These are phyloP conservation scores for Kwoniella shivajii DNA, from an alignment of 1,284 basidiomycete genomes.

Conservation along the genomic window DNA sequence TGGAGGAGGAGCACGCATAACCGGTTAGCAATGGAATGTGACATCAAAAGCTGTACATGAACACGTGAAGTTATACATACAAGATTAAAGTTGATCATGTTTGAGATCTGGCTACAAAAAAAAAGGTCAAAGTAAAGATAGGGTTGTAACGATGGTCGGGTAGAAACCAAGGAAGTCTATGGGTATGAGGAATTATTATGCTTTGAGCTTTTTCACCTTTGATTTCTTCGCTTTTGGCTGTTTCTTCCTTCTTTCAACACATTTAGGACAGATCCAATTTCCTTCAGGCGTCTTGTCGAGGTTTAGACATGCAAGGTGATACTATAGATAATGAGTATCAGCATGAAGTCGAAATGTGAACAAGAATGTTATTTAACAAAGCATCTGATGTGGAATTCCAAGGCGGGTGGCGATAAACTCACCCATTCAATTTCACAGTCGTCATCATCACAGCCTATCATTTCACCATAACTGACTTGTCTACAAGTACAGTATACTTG, in stretches of 20 bases:
- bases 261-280: constrained; percentile 76
- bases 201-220: constrained; percentile 25
- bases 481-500: constrained; percentile 87
- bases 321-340: constrained; percentile 58
- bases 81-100: too few species aligned
- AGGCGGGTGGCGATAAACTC: constrained; percentile 50
- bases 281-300: constrained; percentile 72
- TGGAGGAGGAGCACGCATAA: too few species aligned
- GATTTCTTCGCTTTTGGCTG: constrained; percentile 35
- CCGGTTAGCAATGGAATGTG: too few species aligned
- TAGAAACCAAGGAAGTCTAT: too few species aligned
- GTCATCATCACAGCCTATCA: constrained; percentile 91
- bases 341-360: neutral
- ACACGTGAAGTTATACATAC: too few species aligned
- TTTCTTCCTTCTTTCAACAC: constrained; percentile 41
- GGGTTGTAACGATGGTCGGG: too few species aligned
- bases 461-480: constrained; percentile 74
- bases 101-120: too few species aligned
- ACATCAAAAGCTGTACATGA: too few species aligned
- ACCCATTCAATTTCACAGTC: constrained; percentile 93
- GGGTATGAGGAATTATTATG: too few species aligned
- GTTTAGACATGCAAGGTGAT: constrained; percentile 79
- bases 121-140: too few species aligned
- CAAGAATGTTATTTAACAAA: neutral
- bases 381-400: neutral